Percentiles rank a stretch among this genome's conserved stretches.
These are phyloP conservation scores for Mycosarcoma mackinlayi DNA, from an alignment of 1,284 basidiomycete species.

Conservation along the genomic window DNA sequence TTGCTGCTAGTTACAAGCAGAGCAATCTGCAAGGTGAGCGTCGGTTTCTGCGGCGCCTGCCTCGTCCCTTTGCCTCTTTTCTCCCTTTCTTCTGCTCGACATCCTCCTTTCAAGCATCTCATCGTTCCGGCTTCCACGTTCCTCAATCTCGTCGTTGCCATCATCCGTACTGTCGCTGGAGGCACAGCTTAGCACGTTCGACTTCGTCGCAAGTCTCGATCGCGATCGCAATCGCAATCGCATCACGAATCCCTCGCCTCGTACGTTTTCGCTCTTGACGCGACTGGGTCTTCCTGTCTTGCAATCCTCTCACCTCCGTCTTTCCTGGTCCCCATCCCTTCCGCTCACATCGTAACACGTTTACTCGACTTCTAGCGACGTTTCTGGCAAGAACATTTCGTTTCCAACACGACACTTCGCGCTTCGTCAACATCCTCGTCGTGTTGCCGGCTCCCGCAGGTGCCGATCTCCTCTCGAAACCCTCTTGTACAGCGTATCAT, in stretches of 20 bases:
- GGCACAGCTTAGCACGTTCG: slow-evolving; percentile 20
- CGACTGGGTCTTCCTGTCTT: slow-evolving; percentile 12
- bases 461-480: not conserved
- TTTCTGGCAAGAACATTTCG: slow-evolving; percentile 2
- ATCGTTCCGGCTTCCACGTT: slow-evolving; percentile 1
- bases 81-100: slow-evolving; percentile 13
- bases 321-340: not conserved
- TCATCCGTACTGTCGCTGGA: slow-evolving; percentile 3
- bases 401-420: not conserved
- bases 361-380: slow-evolving; percentile 5
- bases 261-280: slow-evolving; percentile 11
- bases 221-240: slow-evolving; percentile 1
- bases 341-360: not conserved
- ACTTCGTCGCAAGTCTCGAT: slow-evolving; percentile 4
- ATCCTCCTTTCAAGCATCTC: not conserved
- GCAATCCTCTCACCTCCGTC: slow-evolving; percentile 6
- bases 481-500: not conserved
- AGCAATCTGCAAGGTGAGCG: slow-evolving; percentile 48
- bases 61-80: not conserved
- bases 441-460: not conserved
- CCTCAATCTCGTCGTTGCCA: slow-evolving; percentile 2
- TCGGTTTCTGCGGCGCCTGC: slow-evolving; percentile 19
- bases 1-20: slow-evolving; percentile 20
- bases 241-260: slow-evolving; percentile 5
- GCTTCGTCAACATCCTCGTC: too few relatives aligned